Evolutionary conservation across 2,329 filamentous ascomycete genomes (phyloP).

Genomic region (Aspergillus carbonarius): DNA sequence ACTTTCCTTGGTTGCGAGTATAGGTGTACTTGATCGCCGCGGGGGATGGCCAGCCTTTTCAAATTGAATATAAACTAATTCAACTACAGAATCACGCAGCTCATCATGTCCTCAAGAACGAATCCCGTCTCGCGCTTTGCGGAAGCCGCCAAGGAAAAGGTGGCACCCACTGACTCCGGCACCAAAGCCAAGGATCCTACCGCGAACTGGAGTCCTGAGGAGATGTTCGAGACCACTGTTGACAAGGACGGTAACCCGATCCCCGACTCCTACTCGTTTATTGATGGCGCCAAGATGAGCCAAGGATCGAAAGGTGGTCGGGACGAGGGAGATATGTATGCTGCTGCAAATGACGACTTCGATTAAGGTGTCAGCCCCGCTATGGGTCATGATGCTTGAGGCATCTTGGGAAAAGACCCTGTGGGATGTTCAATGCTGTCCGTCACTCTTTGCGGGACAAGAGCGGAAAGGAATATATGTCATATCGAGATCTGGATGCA

Average conservation of each 20-base stretch:
- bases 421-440: background rate
- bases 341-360: conserved; percentile 33
- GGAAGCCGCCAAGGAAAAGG: conserved; percentile 8
- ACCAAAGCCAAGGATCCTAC: conserved; percentile 11
- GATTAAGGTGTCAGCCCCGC: conserved; percentile 17
- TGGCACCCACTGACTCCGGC: conserved; percentile 11
- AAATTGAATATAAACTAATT: background rate
- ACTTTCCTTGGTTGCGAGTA: background rate
- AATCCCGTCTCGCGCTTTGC: conserved; percentile 26
- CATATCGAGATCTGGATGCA: background rate
- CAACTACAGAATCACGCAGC: background rate
- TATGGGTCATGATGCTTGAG: background rate
- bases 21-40: background rate
- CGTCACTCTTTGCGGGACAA: background rate
- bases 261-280: conserved; percentile 26
- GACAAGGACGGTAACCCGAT: conserved; percentile 34
- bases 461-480: background rate
- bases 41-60: background rate
- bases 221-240: conserved; percentile 32
- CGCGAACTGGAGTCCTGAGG: conserved; percentile 26
- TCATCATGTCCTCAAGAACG: conserved; percentile 30
- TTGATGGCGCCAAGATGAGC: conserved; percentile 23
- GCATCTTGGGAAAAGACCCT: background rate
- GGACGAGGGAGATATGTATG: conserved; percentile 31
- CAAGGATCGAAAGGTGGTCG: conserved; percentile 13